Evolutionary conservation across 2,329 filamentous ascomycete genomes (phyloP).

Genomic region (Arthrobotrys pseudoclavata): DNA sequence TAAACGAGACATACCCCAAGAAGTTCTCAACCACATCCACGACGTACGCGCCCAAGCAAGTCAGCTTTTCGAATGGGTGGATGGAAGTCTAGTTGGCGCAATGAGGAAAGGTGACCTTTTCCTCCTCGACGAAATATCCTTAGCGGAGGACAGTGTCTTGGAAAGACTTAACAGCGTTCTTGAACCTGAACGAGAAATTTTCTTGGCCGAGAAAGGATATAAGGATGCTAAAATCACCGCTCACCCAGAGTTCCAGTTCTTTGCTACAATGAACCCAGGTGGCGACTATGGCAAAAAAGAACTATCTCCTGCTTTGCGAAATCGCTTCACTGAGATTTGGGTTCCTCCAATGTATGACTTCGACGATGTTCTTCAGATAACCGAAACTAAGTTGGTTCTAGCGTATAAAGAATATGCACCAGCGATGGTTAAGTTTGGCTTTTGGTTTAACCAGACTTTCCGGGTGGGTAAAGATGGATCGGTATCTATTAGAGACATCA

Average conservation of each 20-base stretch:
- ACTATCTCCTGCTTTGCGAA: constrained; percentile 91
- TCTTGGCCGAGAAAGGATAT: constrained; percentile 93
- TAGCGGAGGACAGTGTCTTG: constrained; percentile 96
- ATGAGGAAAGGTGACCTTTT: constrained; percentile 94
- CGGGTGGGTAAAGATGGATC: constrained; percentile 79
- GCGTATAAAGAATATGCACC: constrained; percentile 73
- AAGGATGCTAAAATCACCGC: constrained; percentile 84
- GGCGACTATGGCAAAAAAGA: constrained; percentile 99
- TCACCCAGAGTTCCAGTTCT: constrained; percentile 86
- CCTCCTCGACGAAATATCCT: constrained; percentile 94
- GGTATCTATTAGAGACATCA: constrained; percentile 90
- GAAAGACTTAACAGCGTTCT: constrained; percentile 97
- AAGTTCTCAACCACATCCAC: constrained; percentile 68
- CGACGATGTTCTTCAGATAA: constrained; percentile 89
- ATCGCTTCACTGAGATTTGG: constrained; percentile 99
- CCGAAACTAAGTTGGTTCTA: constrained; percentile 78
- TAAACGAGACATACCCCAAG: constrained; percentile 69
- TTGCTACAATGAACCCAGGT: constrained; percentile 99
- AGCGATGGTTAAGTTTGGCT: constrained; percentile 85
- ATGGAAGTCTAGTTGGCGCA: constrained; percentile 91
- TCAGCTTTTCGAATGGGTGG: constrained; percentile 94
- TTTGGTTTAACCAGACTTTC: constrained; percentile 91
- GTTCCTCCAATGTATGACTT: constrained; percentile 87
- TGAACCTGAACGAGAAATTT: constrained; percentile 84
- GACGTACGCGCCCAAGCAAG: constrained; percentile 76